Evolutionary conservation across 2,329 filamentous ascomycete species (phyloP), one percentile per base, ranked within the genome.

Genomic region (Claviceps lovelessii): DNA sequence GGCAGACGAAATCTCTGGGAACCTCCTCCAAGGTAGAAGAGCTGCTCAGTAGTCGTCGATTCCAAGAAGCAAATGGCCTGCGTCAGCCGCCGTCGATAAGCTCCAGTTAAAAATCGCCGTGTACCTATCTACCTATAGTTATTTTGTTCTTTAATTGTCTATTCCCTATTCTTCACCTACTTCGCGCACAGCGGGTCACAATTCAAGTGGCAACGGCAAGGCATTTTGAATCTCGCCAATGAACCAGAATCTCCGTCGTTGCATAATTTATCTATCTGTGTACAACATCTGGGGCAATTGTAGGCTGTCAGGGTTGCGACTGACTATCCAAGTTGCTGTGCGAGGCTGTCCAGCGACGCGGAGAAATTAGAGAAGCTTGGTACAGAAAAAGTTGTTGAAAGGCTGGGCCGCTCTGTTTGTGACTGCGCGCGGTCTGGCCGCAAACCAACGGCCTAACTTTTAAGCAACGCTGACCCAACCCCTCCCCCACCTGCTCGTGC

Each of bases 21-120:
- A 77, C 75, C 7, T 70, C 76, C 7, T 73, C 79, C 58, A 77
- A 79, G 64, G 73, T 82, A 28, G 74, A 81, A 62, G 77, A 83
- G 63, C 64, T 81, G 41, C 69, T 85, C 54, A 76, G 73, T 54
- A 73, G 68, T 55, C 73, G 79, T 62, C 74, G 74, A 55, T 76
- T 76, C 61, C 72, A 65, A 58, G 63, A 69, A 56, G 62, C 67
- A 19, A 61, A 62, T 31, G 66, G 65, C n/a, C 46, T 70, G 48
- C 62, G 54, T 51, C 55, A 60, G 50, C 58, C 61, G 11, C 61
- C 48, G 41, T 42, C 45, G 28, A 42, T 41, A 44, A 37, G 31
- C 31, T 28, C 29, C 5, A 45, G 33, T 31, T 49, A 47, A 49
- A 54, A 53, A 23, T 2, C 23, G 23, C 23, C 23, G 3, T 46